phyloP scores from a whole-genome alignment of 805 yeast species.

The Maudiozyma pseudohumilis region DNA sequence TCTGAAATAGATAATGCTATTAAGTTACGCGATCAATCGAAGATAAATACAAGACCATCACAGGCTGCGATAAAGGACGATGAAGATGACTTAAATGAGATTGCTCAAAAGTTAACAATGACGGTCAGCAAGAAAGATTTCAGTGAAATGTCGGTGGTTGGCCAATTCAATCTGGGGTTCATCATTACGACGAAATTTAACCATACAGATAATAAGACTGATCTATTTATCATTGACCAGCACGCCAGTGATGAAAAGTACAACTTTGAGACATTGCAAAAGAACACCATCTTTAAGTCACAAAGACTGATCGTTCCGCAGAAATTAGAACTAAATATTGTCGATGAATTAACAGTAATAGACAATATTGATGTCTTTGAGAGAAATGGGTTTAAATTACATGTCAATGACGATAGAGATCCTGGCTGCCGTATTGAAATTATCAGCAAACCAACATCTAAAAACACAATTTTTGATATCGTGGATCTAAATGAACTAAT shows the following conservation, averaged over 20 bases:
- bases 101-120: slow-evolving; percentile 49
- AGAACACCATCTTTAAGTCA: slow-evolving; percentile 44
- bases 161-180: slow-evolving; percentile 94
- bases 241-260: slow-evolving; percentile 96
- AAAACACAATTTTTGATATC: slow-evolving; percentile 53
- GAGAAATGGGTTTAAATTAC: slow-evolving; percentile 68
- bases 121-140: slow-evolving; percentile 68
- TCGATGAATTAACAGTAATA: slow-evolving; percentile 66
- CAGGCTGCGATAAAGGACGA: neutral
- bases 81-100: slow-evolving; percentile 32
- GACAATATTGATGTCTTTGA: slow-evolving; percentile 50
- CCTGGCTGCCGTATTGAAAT: slow-evolving; percentile 53
- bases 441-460: slow-evolving; percentile 62
- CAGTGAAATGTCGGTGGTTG: slow-evolving; percentile 63
- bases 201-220: slow-evolving; percentile 28
- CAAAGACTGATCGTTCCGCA: slow-evolving; percentile 62
- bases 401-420: slow-evolving; percentile 37
- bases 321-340: slow-evolving; percentile 52
- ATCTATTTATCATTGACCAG: slow-evolving; percentile 85
- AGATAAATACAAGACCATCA: neutral
- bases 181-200: slow-evolving; percentile 55
- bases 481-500: slow-evolving; percentile 68
- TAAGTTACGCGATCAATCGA: neutral
- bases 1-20: neutral
- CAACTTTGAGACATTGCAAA: slow-evolving; percentile 69